Base-by-base conservation (phyloP, 2,329 filamentous ascomycete genomes). In the Curvularia sp. region DNA sequence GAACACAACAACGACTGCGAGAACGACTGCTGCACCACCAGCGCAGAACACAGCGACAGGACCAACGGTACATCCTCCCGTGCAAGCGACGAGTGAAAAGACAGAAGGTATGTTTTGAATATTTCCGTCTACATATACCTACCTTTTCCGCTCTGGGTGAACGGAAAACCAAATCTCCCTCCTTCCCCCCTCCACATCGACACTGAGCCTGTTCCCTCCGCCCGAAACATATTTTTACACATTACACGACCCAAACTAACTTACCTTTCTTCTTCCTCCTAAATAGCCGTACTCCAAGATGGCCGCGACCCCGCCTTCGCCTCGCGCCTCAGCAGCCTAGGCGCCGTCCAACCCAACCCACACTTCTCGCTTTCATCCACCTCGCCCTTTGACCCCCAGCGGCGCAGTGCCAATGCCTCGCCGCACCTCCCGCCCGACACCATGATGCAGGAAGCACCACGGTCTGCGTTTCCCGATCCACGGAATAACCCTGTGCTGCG, bases 301-400 rank as follows among this genome's bases (percentile, higher is more conserved):
- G 85, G 81, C 55, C 83, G 82, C 58, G 86, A 88, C 70, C 85
- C 86, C 1, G 80, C 84, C 70, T 94, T 83, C 86, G 90, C 93
- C 82, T 89, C 87, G 73, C 96, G 93, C 64, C 91, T 98, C 62
- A 90, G 88, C 67, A 79, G 77, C 46, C 79, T 88, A 57, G 86
- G 86, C 56, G 82, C 85, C 54, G 86, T 88, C 7, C 82, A 82
- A 53, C 84, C 85, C 30, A 83, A 82, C 58, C 84, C 84, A 2
- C 85, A 85, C 26, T 79, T 82, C 61, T 87, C 85, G 10, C 78
- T 81, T 33, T 81, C 83, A 41, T 87, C 85, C 44, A 81, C 81
- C 24, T 85, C 84, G 65, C 61, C 74, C 44, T 73, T 72, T 62
- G 76, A 73, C 60, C 72, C 75, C 35, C 70, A 61, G 30, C 68